These are phyloP conservation scores for Cadophora gregata DNA, from an alignment of 2,329 filamentous ascomycete genomes.

Conservation along the genomic window DNA sequence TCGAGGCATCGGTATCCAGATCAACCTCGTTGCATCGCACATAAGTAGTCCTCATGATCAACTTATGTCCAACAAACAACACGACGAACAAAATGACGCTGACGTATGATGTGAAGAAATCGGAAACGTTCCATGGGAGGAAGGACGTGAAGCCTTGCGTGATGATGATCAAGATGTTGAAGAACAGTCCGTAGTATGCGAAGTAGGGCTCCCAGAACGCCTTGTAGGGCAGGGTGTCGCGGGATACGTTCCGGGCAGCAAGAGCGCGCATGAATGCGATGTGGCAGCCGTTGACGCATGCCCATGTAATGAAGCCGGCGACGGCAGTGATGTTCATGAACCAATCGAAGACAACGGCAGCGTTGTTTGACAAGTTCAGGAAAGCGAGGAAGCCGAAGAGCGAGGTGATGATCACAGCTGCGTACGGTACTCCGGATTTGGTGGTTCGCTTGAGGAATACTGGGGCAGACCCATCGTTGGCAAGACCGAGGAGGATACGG, in stretches of 20 bases:
- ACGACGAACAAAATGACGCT: constrained; percentile 68
- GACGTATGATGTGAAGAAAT: constrained; percentile 70
- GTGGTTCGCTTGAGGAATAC: constrained; percentile 64
- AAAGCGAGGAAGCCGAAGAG: constrained; percentile 69
- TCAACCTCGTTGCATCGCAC: constrained; percentile 50
- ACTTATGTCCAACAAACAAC: constrained; percentile 66
- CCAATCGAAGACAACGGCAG: constrained; percentile 72
- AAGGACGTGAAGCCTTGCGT: constrained; percentile 75
- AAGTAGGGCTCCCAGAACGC: constrained; percentile 68
- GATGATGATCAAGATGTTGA: constrained; percentile 67
- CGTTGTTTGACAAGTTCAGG: constrained; percentile 66
- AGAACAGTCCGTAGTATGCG: constrained; percentile 69
- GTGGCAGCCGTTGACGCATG: constrained; percentile 68
- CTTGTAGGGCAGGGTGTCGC: constrained; percentile 63
- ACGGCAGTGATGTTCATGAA: constrained; percentile 73
- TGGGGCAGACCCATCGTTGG: constrained; percentile 68
- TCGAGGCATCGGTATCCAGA: constrained; percentile 49
- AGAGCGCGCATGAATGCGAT: constrained; percentile 69
- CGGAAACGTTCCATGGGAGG: constrained; percentile 63
- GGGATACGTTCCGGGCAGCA: constrained; percentile 60
- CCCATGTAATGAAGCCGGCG: constrained; percentile 74
- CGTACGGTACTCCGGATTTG: constrained; percentile 65
- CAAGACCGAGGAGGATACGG: constrained; percentile 70
- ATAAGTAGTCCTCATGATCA: constrained; percentile 46
- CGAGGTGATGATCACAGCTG: constrained; percentile 61